These are phyloP conservation scores for Conringia planisiliqua DNA, from an alignment of 345 rosid genomes.

Conservation along the genomic window DNA sequence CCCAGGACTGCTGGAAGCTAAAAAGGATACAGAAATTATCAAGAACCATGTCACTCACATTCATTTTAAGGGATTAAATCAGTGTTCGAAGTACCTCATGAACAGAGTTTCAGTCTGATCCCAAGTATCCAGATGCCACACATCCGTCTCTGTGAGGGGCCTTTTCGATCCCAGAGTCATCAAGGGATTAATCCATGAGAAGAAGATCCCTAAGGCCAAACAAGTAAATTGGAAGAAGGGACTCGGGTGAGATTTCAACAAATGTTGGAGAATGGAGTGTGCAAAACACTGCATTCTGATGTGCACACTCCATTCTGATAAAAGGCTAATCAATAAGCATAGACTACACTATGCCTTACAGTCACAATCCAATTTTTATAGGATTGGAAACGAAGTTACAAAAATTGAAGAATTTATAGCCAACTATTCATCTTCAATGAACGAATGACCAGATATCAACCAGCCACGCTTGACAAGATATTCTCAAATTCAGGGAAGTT, in stretches of 20 bases:
- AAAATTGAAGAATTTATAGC: not conserved
- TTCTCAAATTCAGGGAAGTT: not conserved
- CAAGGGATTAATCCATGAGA: constrained; percentile 89
- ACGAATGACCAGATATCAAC: not conserved
- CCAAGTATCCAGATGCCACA: constrained; percentile 94
- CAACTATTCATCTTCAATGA: not conserved
- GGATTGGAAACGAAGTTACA: not conserved
- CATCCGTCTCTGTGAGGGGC: constrained; percentile 87
- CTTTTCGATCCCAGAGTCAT: constrained; percentile 82
- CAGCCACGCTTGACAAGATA: not conserved
- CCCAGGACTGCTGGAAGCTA: constrained; percentile 94
- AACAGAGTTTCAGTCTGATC: constrained; percentile 86
- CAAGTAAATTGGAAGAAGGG: not conserved
- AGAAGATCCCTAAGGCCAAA: constrained; percentile 45
- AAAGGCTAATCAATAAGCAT: not conserved
- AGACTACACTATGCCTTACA: not conserved
- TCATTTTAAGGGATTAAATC: constrained; percentile 3
- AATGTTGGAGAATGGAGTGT: not conserved
- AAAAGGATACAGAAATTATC: constrained; percentile 27
- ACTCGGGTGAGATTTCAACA: constrained; percentile 2
- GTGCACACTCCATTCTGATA: not conserved
- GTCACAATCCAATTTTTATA: not conserved
- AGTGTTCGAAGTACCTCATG: constrained; percentile 42
- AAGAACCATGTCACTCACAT: constrained; percentile 4
- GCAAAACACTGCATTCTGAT: not conserved